phyloP scores from a whole-genome alignment of 257 asterid genomes.

The Coffea canephora region DNA sequence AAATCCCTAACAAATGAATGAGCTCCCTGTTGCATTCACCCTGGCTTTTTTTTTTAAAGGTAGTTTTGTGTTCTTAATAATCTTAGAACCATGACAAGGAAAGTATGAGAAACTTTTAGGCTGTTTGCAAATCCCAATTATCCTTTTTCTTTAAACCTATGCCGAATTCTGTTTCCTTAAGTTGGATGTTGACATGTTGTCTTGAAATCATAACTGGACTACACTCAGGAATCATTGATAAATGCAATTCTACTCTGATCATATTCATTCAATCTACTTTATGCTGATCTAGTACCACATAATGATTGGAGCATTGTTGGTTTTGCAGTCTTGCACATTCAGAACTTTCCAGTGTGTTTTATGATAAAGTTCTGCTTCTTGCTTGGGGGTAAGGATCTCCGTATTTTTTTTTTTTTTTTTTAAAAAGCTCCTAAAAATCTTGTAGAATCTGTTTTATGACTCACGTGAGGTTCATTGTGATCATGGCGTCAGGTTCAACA shows the following conservation, averaged over 20 bases:
- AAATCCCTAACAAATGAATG: not conserved
- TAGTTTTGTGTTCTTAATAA: too few species aligned
- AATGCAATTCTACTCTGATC: too few species aligned
- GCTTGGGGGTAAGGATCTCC: constrained; percentile 43
- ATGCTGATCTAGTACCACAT: too few species aligned
- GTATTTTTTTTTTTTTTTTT: not conserved
- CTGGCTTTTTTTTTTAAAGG: not conserved
- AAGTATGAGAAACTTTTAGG: too few species aligned
- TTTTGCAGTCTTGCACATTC: constrained; percentile 59
- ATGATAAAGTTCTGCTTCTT: constrained; percentile 50
- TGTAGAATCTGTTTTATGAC: not conserved
- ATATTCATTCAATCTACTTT: not conserved
- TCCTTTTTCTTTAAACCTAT: not conserved
- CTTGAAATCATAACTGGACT: not conserved
- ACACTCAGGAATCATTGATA: not conserved
- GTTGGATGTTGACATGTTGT: not conserved
- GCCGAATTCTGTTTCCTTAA: not conserved
- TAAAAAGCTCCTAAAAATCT: not conserved
- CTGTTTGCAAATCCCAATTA: too few species aligned
- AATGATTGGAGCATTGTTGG: constrained; percentile 8
- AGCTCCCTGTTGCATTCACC: not conserved
- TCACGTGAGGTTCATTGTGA: not conserved
- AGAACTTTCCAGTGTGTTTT: constrained; percentile 50
- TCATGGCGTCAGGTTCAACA: constrained; percentile 42
- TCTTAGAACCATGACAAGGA: too few species aligned